Evolutionary conservation across 768 basidiomycete genomes (phyloP), one percentile per base, ranked within the genome.

Genomic region (Agrocybe pediades): DNA sequence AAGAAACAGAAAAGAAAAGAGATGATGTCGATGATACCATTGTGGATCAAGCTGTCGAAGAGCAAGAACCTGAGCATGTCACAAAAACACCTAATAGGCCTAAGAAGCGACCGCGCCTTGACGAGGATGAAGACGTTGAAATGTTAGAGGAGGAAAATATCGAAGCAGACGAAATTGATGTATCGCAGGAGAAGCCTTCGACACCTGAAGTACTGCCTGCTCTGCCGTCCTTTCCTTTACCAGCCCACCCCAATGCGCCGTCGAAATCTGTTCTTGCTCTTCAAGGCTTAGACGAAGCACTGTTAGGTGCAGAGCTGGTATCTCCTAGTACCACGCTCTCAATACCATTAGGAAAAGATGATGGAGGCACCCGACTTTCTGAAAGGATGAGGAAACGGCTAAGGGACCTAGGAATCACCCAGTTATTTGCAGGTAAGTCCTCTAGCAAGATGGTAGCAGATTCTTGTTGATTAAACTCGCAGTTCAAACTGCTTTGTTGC

Each of bases 401-500:
- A 49, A 69, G 75, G 25, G 89, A 92, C 23, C 76, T 93, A 19
- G 94, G 93, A 2, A 85, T 98, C n/a, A 78, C 75, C 4, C 87
- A 94, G 54, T 75, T 96, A 53, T 97, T 98, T 69, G 92, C 94
- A 49, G 94, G 94, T 92, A 60, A 57, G 83, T 68, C 29, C 2
- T 11, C 29, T 47, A 25, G 50, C 15, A 11, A 30, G 36, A n/a
- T 20, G 43, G 58, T 29, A 56, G n/a, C 3, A 48, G 51, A 39
- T 41, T 39, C 33, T 1, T 15, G 44, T 30, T 25, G 19, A 50
- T 41, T 9, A 9, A 16, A 44, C 15, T 21, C 33, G 41, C 61
- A 95, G 97, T 98, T 1, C 97, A 99, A 77, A 93, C 92, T 1
- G 81, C 80, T 16, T 80, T 98, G 11, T 71, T 98, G 0, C 95